These are phyloP conservation scores for slime mould (Dictyostelium discoideum) DNA, from an alignment of 78 protist genomes.

Conservation along the genomic window DNA sequence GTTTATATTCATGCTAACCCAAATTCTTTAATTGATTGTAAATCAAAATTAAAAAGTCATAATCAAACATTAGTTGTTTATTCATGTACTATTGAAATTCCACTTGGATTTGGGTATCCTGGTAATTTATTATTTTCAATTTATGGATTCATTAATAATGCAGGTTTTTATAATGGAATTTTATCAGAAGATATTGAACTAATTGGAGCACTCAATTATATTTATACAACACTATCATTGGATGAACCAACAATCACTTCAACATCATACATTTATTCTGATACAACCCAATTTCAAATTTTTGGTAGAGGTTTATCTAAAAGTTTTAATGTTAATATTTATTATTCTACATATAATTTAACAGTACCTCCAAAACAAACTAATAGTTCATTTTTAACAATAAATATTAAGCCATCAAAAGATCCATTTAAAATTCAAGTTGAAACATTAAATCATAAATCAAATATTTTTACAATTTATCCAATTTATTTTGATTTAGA, in stretches of 20 bases:
- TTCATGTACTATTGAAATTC: not conserved
- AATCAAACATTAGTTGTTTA: not conserved
- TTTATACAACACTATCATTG: not conserved
- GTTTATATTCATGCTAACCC: not conserved
- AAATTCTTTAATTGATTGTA: not conserved
- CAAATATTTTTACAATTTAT: not conserved
- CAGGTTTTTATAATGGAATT: not conserved
- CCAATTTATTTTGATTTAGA: not conserved
- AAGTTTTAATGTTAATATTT: not conserved
- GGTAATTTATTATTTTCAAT: not conserved
- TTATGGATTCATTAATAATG: not conserved
- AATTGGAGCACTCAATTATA: not conserved
- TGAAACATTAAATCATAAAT: not conserved
- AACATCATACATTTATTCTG: not conserved
- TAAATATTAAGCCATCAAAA: not conserved
- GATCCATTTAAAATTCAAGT: not conserved
- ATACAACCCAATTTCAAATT: not conserved
- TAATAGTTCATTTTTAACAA: not conserved
- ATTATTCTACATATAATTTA: not conserved
- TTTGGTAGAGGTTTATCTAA: not conserved
- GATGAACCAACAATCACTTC: not conserved
- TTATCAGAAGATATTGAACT: not conserved
- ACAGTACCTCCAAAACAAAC: not conserved
- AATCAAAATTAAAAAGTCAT: not conserved
- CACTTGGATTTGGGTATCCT: slow-evolving; percentile 6